Evolutionary conservation across 2,329 filamentous ascomycete genomes (phyloP).

Genomic region (Paraconiothyrium brasiliense): DNA sequence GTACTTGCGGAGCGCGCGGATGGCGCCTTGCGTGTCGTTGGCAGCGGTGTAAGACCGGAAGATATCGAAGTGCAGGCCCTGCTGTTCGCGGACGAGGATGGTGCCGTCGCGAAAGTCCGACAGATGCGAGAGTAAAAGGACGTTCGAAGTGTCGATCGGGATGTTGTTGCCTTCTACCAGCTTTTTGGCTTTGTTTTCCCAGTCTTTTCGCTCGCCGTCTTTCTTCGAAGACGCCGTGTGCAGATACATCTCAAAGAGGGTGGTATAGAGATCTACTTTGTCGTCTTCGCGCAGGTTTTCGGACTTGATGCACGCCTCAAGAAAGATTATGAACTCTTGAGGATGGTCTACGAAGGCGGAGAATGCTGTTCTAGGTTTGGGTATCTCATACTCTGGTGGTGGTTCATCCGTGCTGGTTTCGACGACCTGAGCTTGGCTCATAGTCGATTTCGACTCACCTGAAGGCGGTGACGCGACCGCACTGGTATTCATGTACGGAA

Average conservation of each 20-base stretch:
- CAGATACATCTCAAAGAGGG: conserved; percentile 97
- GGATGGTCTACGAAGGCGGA: conserved; percentile 96
- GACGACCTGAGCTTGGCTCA: conserved; percentile 63
- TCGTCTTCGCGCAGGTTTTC: conserved; percentile 76
- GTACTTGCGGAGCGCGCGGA: conserved; percentile 90
- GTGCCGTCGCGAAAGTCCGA: conserved; percentile 91
- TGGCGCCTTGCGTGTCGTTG: conserved; percentile 88
- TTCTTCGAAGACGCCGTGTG: conserved; percentile 83
- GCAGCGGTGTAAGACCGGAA: conserved; percentile 95
- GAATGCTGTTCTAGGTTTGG: conserved; percentile 87
- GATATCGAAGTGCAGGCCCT: conserved; percentile 91
- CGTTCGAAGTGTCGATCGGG: conserved; percentile 93
- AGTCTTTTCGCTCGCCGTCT: conserved; percentile 75
- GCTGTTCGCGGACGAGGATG: conserved; percentile 90
- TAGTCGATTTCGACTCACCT: conserved; percentile 61
- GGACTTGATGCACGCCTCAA: conserved; percentile 85
- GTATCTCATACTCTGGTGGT: conserved; percentile 74
- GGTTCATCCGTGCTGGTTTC: conserved; percentile 63
- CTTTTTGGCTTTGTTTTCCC: conserved; percentile 90
- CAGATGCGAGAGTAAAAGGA: conserved; percentile 89
- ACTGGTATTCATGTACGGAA: conserved; percentile 83
- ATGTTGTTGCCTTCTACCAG: conserved; percentile 82
- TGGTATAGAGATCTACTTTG: conserved; percentile 88
- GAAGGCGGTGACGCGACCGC: conserved; percentile 64
- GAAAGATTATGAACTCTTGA: conserved; percentile 88